Evolutionary conservation across 1,284 basidiomycete genomes (phyloP), one percentile per base, ranked within the genome.

Genomic region (Fomitopsis schrenkii): DNA sequence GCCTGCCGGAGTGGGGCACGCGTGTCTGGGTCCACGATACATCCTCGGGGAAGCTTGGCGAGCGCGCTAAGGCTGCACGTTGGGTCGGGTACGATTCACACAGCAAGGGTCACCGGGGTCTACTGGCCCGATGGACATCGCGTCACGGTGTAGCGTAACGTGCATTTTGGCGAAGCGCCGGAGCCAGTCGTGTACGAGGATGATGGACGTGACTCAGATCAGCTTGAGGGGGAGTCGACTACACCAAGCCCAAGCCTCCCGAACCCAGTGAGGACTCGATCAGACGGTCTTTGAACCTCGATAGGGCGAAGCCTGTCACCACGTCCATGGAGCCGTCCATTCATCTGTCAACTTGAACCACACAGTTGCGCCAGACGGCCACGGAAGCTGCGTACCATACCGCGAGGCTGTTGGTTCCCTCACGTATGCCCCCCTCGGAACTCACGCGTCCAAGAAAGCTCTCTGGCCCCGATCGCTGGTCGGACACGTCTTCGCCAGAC

Each of bases 371-470:
- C 42, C 15, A 19, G 12, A 42, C 54, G 26, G 8, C 61, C 14
- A 36, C 48, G 5, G 59, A 66, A 19, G 38, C n/a, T 22, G 44
- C 30, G 22, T 50, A 0, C 74, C 73, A 0, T 79, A 77, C 57
- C 63, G 67, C 0, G 60, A 64, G 0, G 65, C 77, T 0, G 67
- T 81, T 5, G 77, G 80, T 7, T 70, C 65, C 3, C 71, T 82
- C 1, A 70, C 76, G 48, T 83, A 80, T 61, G 55, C 30, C 30
- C 7, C 30, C 30, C 30, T 33, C 30, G 3, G 30, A 33, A 33
- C 30, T 33, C 30, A 33, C 30, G 30, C 30, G 7, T 33, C 30
- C 30, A 33, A 33, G 30, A 7, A 33, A 33, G 30, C 30, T 33
- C 30, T 33, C 30, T 33, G 30, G 30, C 30, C 7, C 30, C 7